Base-by-base conservation (phyloP, 768 basidiomycete species). In the Lactarius vividus region DNA sequence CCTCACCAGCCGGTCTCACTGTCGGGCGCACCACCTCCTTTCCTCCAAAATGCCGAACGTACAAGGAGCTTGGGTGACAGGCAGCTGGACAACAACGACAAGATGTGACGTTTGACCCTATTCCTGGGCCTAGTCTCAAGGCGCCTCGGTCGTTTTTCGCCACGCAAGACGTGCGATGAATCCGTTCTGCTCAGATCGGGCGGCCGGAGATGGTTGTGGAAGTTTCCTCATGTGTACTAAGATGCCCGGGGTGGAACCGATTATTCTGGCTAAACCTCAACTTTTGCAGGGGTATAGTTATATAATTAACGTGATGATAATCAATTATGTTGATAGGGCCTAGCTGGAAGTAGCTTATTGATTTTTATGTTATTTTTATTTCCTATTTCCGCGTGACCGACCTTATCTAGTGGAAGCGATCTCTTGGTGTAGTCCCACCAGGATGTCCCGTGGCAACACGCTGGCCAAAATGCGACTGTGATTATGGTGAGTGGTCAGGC, bases 241-340 rank as follows among this genome's bases (percentile, higher is more conserved):
- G 31, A 7, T 35, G 42, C 59, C 49, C 13, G 13, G 40, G 10
- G 54, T 56, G 65, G 55, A 57, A 40, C 65, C 61, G 65, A 61
- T 29, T 56, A 44, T 44, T 62, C 55, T 55, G 55, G 62, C 56
- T 57, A 52, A 58, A 52, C 29, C 63, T 54, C 42, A 18, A 6
- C 23, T 0, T 28, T 49, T 55, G 26, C n/a, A 52, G 49, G 26
- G 26, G 15, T 26, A 26, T 56, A n/a, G n/a, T n/a, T n/a, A n/a
- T n/a, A n/a, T 46, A 56, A 37, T 49, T 57, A 56, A 61, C 60
- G 64, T 46, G 37, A 26, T 66, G 46, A 31, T 66, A 62, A 66
- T 62, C 31, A 39, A 20, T 20, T 40, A 33, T 15, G 37, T 58
- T 7, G 53, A 35, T 26, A 46, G 23, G 49, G 61, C 37, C 11